Conservation (phyloP, 2,329 filamentous ascomycete species). For the Decorospora gaudefroyi region DNA sequence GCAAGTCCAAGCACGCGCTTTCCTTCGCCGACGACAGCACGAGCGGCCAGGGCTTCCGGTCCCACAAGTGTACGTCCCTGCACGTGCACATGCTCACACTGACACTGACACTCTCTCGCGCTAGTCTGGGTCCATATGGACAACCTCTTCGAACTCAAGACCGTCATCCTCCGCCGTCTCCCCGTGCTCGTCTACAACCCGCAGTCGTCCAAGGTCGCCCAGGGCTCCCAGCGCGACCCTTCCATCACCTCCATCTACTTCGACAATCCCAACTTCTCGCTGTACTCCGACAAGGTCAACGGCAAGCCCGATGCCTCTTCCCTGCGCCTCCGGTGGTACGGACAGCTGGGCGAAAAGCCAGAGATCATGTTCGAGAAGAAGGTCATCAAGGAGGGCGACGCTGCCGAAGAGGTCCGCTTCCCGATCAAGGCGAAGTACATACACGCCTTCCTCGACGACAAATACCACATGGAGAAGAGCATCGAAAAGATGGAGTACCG, state of each 20-base stretch:
- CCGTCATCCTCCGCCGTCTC: conserved; percentile 85
- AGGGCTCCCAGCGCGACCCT: conserved; percentile 77
- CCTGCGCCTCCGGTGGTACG: conserved; percentile 88
- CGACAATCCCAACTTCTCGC: conserved; percentile 80
- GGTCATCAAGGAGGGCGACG: conserved; percentile 74
- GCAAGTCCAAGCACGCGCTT: conserved; percentile 52
- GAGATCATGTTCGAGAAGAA: conserved; percentile 91
- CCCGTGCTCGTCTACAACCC: conserved; percentile 93
- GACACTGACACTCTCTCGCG: too few species aligned
- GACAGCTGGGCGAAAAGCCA: conserved; percentile 75
- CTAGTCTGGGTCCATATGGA: conserved; percentile 97
- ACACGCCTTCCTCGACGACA: conserved; percentile 79
- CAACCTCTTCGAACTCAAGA: conserved; percentile 96
- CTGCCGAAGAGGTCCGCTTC: conserved; percentile 78
- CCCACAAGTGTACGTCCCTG: conserved; percentile 74
- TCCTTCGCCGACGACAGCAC: conserved; percentile 51
- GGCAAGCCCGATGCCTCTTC: conserved; percentile 76
- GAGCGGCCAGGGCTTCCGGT: conserved; percentile 71
- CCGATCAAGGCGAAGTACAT: conserved; percentile 94
- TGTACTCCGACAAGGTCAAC: conserved; percentile 86
- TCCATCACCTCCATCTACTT: conserved; percentile 96
- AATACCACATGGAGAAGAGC: conserved; percentile 91
- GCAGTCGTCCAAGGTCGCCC: conserved; percentile 78
- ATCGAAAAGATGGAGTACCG: conserved; percentile 81
- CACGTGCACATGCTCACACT: conserved; percentile 38